phyloP scores from a whole-genome alignment of 2,329 filamentous ascomycete species.

The Sclerotinia minor region DNA sequence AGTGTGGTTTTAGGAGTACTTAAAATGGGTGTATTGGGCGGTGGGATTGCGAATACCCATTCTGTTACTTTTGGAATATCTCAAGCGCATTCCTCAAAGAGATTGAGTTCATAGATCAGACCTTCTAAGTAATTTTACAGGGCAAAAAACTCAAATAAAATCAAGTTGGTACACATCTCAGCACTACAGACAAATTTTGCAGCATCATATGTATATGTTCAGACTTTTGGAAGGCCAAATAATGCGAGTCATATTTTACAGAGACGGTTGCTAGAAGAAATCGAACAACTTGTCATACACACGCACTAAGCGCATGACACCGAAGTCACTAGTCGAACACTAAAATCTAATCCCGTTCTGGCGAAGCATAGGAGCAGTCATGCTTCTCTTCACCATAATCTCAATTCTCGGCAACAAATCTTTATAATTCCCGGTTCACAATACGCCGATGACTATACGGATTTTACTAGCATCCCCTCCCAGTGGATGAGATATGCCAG shows the following conservation, averaged over 20 bases:
- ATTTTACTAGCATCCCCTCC: neutral
- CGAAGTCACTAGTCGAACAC: neutral
- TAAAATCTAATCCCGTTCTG: neutral
- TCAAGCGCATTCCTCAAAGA: neutral
- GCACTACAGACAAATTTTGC: neutral
- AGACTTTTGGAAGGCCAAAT: neutral
- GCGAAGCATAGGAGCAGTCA: neutral
- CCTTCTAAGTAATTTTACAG: neutral
- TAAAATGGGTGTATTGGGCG: neutral
- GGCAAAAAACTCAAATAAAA: neutral
- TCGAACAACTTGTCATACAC: neutral
- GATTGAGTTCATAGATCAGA: neutral
- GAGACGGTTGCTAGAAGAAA: neutral
- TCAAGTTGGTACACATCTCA: neutral
- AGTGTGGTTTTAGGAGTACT: conserved; percentile 7
- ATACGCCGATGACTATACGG: neutral
- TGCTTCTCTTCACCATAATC: neutral
- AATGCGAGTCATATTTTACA: neutral
- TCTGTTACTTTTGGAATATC: neutral
- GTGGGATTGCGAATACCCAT: conserved; percentile 23
- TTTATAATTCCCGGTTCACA: conserved; percentile 2
- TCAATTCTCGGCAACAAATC: neutral
- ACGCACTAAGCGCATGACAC: neutral
- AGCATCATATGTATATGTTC: neutral
- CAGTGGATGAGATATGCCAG: neutral